Base-by-base conservation (phyloP, 495 filamentous ascomycete species). In the Pyrenula massariospora region DNA sequence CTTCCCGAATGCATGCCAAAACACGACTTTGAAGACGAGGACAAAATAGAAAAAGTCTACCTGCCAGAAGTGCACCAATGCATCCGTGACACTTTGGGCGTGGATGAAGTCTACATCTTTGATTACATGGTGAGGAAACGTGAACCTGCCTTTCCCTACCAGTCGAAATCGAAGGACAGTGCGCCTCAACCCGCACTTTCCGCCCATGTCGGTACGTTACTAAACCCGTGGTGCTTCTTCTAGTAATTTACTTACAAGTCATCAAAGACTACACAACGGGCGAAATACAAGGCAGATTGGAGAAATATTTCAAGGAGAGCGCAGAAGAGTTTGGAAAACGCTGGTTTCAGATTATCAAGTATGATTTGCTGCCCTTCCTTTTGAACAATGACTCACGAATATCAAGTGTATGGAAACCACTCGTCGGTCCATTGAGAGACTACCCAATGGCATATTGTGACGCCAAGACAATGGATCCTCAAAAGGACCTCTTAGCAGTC, bases 391-490 rank as follows among this genome's bases (percentile, higher is more conserved):
- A 48, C 19, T 19, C 19, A 19, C 11, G 11, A 48, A 19, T 11
- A 48, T 11, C 11, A 25, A 67, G 64, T 48, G 57, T 65, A 8
- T 67, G 64, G 64, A 15, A 55, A 21, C 60, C 61, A 19, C 52
- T 65, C 24, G n/a, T 19, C 1, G 64, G 60, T 21, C 64, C 64
- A 11, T 22, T 65, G 5, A 12, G 25, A 21, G 63, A 67, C 53
- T 65, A 61, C 58, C 64, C 64, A 8, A 56, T 67, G 10, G 64
- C 64, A 8, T 24, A 63, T 19, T 48, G 42, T 48, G 42, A 48
- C 19, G 42, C 42, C 11, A 19, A 11, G 11, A 11, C 42, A 19
- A 19, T 48, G 42, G 42, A 48, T 19, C 19, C 19, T 19, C 11
- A 48, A 11, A 48, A 48, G 11, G 42, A 48, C 42, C 11, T 19